Percentiles rank a stretch among this genome's conserved stretches.
These are phyloP conservation scores for Phanerochaete sordida DNA, from an alignment of 768 basidiomycete genomes.

Conservation along the genomic window DNA sequence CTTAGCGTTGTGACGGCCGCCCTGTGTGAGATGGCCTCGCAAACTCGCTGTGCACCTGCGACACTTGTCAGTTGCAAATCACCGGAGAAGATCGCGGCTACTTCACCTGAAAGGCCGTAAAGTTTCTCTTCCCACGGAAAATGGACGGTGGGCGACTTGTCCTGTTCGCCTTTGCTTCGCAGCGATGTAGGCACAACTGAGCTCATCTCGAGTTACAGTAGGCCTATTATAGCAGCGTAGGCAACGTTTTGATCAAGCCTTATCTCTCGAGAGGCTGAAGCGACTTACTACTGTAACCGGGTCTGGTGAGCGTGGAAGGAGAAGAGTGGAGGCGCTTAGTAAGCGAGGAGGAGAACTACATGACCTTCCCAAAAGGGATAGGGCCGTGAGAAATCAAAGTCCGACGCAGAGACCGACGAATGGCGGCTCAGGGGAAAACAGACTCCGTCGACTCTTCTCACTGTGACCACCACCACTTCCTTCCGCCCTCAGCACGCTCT, in stretches of 20 bases:
- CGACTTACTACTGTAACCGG: background rate
- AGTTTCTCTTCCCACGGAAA: background rate
- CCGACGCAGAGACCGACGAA: conserved; percentile 1
- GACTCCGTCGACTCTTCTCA: conserved; percentile 5
- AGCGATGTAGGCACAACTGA: no score
- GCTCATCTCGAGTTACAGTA: no score
- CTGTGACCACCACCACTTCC: conserved; percentile 2
- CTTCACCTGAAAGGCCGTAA: background rate
- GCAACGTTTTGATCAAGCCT: no score
- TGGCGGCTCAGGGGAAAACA: conserved; percentile 10
- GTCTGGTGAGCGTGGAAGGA: background rate
- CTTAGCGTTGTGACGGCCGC: background rate
- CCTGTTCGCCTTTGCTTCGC: no score
- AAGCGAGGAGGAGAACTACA: background rate
- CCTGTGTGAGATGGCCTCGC: background rate
- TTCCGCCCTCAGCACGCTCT: background rate
- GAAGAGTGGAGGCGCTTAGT: background rate
- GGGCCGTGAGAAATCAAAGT: conserved; percentile 3
- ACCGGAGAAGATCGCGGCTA: background rate
- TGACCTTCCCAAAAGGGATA: background rate
- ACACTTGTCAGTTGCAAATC: background rate
- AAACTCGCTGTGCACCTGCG: background rate
- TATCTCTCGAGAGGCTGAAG: background rate
- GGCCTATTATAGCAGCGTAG: no score
- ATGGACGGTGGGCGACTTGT: background rate